A percentile compares a stretch with the other conserved stretches of the same genome.
Conservation (phyloP, 805 yeast species). For the Lachancea mirantina region DNA sequence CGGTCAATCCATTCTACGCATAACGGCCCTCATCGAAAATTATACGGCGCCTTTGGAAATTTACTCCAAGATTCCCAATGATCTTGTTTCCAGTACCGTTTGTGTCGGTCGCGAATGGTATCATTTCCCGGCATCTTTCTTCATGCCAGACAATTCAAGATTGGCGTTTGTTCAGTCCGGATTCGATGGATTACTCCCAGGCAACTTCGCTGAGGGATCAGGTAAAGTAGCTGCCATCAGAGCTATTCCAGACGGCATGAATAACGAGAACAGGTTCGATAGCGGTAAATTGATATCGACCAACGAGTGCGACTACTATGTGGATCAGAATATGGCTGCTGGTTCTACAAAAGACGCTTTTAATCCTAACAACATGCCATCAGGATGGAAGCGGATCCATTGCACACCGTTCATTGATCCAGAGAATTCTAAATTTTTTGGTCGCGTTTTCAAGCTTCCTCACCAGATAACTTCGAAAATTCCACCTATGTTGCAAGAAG, state of each 20-base stretch:
- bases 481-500: slow-evolving; percentile 9
- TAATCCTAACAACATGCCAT: slow-evolving; percentile 16
- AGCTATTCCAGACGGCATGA: slow-evolving; percentile 56
- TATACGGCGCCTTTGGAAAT: slow-evolving; percentile 69
- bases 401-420: slow-evolving; percentile 50
- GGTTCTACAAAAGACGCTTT: slow-evolving; percentile 39
- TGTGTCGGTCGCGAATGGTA: slow-evolving; percentile 97
- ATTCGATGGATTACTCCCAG: slow-evolving; percentile 83
- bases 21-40: slow-evolving; percentile 52
- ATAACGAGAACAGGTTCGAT: slow-evolving; percentile 65
- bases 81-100: slow-evolving; percentile 39
- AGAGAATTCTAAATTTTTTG: slow-evolving; percentile 46
- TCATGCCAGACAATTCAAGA: slow-evolving; percentile 57
- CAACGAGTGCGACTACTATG: slow-evolving; percentile 55
- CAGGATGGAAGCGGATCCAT: slow-evolving; percentile 41
- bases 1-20: slow-evolving; percentile 42
- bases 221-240: slow-evolving; percentile 36
- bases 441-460: slow-evolving; percentile 51
- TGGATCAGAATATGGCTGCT: slow-evolving; percentile 55
- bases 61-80: slow-evolving; percentile 36
- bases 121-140: slow-evolving; percentile 82
- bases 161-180: slow-evolving; percentile 66
- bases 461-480: slow-evolving; percentile 25
- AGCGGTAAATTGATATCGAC: slow-evolving; percentile 44
- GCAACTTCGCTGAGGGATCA: slow-evolving; percentile 57